Percentiles rank a stretch among this genome's conserved stretches.
Conservation (phyloP, 345 rosid genomes). For the Chamaenerion angustifolium region DNA sequence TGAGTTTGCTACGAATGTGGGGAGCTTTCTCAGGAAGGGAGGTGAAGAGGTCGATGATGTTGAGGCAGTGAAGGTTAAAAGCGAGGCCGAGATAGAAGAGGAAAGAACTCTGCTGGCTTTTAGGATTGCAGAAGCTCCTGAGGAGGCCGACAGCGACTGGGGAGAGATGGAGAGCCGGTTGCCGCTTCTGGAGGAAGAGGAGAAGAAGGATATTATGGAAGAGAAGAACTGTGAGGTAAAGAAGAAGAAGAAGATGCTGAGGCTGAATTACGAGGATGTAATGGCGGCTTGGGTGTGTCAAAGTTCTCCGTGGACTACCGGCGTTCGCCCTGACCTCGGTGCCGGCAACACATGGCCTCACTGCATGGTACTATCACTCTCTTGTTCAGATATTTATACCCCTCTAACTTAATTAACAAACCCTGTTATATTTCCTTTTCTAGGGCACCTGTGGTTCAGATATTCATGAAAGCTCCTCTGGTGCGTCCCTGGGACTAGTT, state of each 20-base stretch:
- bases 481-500: too few relatives aligned
- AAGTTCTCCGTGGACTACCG: slow-evolving; percentile 66
- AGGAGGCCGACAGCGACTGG: slow-evolving; percentile 12
- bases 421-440: too few relatives aligned
- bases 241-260: slow-evolving; percentile 35
- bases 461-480: too few relatives aligned
- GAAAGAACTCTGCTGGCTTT: background rate
- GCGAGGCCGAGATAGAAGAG: background rate
- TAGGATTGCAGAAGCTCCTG: slow-evolving; percentile 3
- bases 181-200: too few relatives aligned
- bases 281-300: slow-evolving; percentile 63
- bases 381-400: too few relatives aligned
- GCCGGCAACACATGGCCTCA: slow-evolving; percentile 33
- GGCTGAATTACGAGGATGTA: slow-evolving; percentile 51
- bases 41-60: slow-evolving; percentile 1
- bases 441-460: too few relatives aligned
- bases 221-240: slow-evolving; percentile 9
- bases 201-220: background rate
- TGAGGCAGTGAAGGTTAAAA: slow-evolving; percentile 31
- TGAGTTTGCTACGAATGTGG: slow-evolving; percentile 74
- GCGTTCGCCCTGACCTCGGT: slow-evolving; percentile 39
- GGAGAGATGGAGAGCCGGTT: slow-evolving; percentile 1
- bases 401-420: too few relatives aligned
- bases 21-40: slow-evolving; percentile 56
- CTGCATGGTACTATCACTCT: slow-evolving; percentile 27